Conservation (phyloP, 805 yeast species). For the Suhomyces prunicola region DNA sequence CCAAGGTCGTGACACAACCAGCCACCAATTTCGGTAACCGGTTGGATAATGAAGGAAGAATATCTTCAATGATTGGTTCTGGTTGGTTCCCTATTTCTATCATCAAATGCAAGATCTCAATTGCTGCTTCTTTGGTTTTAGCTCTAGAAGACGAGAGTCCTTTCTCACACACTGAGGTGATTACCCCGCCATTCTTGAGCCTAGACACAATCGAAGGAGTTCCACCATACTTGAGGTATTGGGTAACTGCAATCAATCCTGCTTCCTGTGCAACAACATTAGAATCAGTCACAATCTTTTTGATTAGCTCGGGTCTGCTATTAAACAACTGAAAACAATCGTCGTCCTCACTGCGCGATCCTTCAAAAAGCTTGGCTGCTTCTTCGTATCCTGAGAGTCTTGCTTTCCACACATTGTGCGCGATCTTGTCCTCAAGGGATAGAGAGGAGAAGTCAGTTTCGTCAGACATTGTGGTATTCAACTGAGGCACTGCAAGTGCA, state of each 20-base stretch:
- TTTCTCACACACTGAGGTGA: conserved; percentile 68
- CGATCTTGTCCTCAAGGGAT: conserved; percentile 63
- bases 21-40: conserved; percentile 77
- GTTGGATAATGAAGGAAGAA: conserved; percentile 59
- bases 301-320: conserved; percentile 52
- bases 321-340: conserved; percentile 51
- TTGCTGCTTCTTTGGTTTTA: conserved; percentile 64
- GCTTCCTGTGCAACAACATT: conserved; percentile 92
- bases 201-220: conserved; percentile 34
- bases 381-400: conserved; percentile 79
- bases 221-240: conserved; percentile 58
- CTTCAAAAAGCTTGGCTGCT: conserved; percentile 47
- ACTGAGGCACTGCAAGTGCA: neutral
- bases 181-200: conserved; percentile 40
- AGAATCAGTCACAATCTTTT: conserved; percentile 63
- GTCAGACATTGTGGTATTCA: conserved; percentile 27
- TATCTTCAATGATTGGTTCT: conserved; percentile 61
- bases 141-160: conserved; percentile 74
- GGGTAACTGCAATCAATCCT: conserved; percentile 57
- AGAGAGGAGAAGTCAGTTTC: conserved; percentile 59
- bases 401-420: conserved; percentile 67
- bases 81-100: conserved; percentile 63
- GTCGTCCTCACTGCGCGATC: conserved; percentile 54
- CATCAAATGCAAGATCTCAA: conserved; percentile 58
- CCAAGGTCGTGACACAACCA: conserved; percentile 57